Evolutionary conservation across 1,139 yeast species (phyloP).

Genomic region (Protomyces pachydermus): DNA sequence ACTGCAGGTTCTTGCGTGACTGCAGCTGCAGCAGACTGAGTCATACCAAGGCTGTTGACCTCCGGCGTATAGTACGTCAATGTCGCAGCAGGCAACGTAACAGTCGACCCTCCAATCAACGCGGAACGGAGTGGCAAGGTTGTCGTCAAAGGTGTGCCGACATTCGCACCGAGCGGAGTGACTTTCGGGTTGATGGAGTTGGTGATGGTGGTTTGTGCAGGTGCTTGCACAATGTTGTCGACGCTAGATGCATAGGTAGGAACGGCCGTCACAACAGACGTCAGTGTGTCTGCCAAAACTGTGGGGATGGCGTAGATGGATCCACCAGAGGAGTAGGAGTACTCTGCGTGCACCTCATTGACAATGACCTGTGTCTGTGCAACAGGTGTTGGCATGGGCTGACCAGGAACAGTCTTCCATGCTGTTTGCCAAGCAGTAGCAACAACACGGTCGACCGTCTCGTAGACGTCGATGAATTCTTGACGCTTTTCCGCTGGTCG

Average conservation of each 20-base stretch:
- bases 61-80: slow-evolving; percentile 20
- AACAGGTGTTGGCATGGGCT: not conserved
- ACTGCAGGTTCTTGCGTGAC: not conserved
- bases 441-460: not conserved
- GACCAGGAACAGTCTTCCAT: not conserved
- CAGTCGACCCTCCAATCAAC: slow-evolving; percentile 6
- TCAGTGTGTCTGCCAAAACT: slow-evolving; percentile 1
- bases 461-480: not conserved
- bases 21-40: not conserved
- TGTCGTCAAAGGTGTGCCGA: slow-evolving; percentile 9
- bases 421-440: not conserved
- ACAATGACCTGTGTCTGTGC: slow-evolving; percentile 10
- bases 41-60: not conserved
- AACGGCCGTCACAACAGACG: not conserved
- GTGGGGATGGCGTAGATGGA: slow-evolving; percentile 19
- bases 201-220: slow-evolving; percentile 5
- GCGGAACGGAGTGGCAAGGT: slow-evolving; percentile 17
- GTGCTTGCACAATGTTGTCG: slow-evolving; percentile 8
- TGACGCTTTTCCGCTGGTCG: not conserved
- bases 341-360: slow-evolving; percentile 15
- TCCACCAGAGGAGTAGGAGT: slow-evolving; percentile 16
- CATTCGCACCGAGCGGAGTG: slow-evolving; percentile 14
- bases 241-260: not conserved
- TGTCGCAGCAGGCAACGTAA: slow-evolving; percentile 12
- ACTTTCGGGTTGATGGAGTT: slow-evolving; percentile 11